Conservation (phyloP, 139 green algal species). For the Picocystis salinarum region DNA sequence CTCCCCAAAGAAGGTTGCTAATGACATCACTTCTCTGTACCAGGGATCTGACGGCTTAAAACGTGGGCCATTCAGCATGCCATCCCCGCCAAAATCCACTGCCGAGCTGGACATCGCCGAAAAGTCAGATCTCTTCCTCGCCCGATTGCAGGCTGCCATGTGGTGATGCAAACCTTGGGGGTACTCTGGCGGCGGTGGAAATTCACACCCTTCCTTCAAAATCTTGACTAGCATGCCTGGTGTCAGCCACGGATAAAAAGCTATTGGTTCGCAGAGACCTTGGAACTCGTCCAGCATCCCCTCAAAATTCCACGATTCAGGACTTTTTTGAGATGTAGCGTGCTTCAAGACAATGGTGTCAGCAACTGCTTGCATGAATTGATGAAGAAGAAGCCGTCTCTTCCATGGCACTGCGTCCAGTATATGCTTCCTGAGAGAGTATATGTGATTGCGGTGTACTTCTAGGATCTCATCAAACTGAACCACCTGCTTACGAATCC, state of each 20-base stretch:
- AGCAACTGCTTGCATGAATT: slow-evolving; percentile 6
- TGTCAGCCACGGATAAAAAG: not conserved
- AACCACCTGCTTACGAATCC: slow-evolving; percentile 11
- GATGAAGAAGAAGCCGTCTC: slow-evolving; percentile 1
- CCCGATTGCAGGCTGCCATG: too few species aligned
- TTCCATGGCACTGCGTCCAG: too few species aligned
- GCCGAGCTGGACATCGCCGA: not conserved
- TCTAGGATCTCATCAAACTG: slow-evolving; percentile 13
- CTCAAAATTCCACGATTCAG: not conserved
- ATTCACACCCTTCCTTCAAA: too few species aligned
- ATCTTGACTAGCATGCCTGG: not conserved
- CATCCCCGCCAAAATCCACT: not conserved
- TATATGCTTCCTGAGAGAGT: slow-evolving; percentile 4
- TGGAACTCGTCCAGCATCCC: not conserved
- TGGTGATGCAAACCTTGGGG: too few species aligned
- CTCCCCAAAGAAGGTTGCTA: not conserved
- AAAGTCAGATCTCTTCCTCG: not conserved
- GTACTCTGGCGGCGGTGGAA: too few species aligned
- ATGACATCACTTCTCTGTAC: not conserved
- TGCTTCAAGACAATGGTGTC: not conserved
- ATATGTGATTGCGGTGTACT: slow-evolving; percentile 6
- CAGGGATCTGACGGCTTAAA: too few species aligned
- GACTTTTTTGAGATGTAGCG: not conserved
- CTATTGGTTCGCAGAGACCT: not conserved
- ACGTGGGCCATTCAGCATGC: not conserved